These are phyloP conservation scores for Heliamphora pulchella DNA, from an alignment of 179 eudicot genomes.

Conservation along the genomic window DNA sequence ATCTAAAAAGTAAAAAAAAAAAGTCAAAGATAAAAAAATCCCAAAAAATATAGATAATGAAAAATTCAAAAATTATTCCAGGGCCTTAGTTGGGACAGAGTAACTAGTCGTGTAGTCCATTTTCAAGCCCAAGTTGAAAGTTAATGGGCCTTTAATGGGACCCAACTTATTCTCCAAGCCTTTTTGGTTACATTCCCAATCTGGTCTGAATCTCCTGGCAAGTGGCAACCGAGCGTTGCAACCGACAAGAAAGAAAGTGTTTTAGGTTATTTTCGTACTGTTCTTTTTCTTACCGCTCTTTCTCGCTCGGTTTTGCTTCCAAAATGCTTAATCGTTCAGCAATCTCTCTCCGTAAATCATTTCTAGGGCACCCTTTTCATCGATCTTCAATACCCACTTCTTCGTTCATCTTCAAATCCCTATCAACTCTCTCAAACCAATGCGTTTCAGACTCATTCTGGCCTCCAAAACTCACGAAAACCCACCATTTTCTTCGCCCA, in stretches of 20 bases:
- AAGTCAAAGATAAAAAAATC: too few relatives aligned
- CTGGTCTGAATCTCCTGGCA: too few relatives aligned
- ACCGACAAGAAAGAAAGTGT: too few relatives aligned
- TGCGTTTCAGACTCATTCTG: background rate
- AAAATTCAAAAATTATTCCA: too few relatives aligned
- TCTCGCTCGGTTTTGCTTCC: conserved; percentile 5
- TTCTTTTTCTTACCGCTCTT: background rate
- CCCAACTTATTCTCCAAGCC: background rate
- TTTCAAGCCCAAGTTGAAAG: background rate
- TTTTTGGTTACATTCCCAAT: background rate
- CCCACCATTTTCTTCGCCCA: conserved; percentile 17
- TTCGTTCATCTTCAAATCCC: conserved; percentile 19
- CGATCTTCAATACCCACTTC: conserved; percentile 34
- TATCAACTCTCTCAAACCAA: conserved; percentile 15
- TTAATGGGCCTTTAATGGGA: background rate
- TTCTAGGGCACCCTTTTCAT: conserved; percentile 30
- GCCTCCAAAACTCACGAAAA: conserved; percentile 18
- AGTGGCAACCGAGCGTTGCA: too few relatives aligned
- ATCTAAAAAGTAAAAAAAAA: too few relatives aligned
- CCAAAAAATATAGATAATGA: too few relatives aligned
- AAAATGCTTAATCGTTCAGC: conserved; percentile 48
- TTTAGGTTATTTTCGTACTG: background rate
- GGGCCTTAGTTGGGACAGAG: too few relatives aligned
- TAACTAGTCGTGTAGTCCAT: background rate
- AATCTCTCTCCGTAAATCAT: conserved; percentile 30